Evolutionary conservation across 306 rosid species (phyloP), one percentile per base, ranked within the genome.

Genomic region (Quercus ilex): DNA sequence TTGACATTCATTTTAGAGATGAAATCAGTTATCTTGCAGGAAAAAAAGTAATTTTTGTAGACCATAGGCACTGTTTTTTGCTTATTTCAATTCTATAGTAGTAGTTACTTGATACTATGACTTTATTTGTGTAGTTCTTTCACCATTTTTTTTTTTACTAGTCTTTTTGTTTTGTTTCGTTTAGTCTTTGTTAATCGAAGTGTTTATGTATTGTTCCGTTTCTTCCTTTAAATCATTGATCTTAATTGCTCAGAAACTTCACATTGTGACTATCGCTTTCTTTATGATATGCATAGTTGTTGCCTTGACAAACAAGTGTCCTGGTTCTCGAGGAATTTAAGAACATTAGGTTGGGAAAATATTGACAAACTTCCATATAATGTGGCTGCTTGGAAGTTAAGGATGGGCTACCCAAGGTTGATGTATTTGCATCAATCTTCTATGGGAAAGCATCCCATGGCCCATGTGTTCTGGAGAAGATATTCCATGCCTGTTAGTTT

Each of bases 291-390:
- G 38, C 73, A 43, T 75, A 88, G 92, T 76, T 76, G 74, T 77
- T 82, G 67, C 76, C 85, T 80, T 78, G 80, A 67, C 55, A 80
- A 82, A 43, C 78, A 80, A 60, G 68, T 73, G 3, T 55, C 82
- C 64, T 80, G 79, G 74, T 25, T 58, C 43, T 60, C 75, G 7
- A 75, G 80, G 64, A 53, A 20, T 60, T 41, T 58, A 77, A 80
- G 65, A 74, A 49, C 85, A 28, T 17, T 82, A 21, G 75, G 78
- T 59, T 55, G 69, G 73, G 80, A 78, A 79, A 79, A 73, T 73
- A 7, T 75, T 55, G 23, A 59, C 78, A 80, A 13, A 52, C 65
- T 62, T 74, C 82, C 78, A 6, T 25, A 59, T 68, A 33, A 67
- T 68, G 58, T 72, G 55, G 56, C 72, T 67, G 10, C 57, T 26